These are phyloP conservation scores for Pistacia vera DNA, from an alignment of 345 rosid genomes.

Conservation along the genomic window DNA sequence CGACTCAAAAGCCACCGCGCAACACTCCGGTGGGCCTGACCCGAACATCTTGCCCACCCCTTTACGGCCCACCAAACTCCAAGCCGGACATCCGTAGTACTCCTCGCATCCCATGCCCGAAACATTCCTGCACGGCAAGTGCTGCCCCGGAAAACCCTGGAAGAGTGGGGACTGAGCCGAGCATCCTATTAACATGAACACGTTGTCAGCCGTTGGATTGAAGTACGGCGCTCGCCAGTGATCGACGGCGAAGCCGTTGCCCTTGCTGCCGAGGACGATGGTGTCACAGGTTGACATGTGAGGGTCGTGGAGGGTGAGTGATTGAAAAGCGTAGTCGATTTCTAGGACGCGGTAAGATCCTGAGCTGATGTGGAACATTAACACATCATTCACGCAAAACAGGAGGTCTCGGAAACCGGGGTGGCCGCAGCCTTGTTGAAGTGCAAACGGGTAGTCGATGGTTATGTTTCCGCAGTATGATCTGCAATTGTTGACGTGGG, in stretches of 20 bases:
- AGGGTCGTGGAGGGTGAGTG: constrained; percentile 81
- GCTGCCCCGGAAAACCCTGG: constrained; percentile 83
- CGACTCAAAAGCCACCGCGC: constrained; percentile 70
- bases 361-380: constrained; percentile 86
- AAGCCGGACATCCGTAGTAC: constrained; percentile 72
- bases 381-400: constrained; percentile 77
- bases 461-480: constrained; percentile 88
- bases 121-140: constrained; percentile 79
- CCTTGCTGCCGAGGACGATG: constrained; percentile 68
- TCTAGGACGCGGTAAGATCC: constrained; percentile 84
- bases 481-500: constrained; percentile 43
- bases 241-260: constrained; percentile 84
- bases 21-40: constrained; percentile 81
- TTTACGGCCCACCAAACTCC: constrained; percentile 57
- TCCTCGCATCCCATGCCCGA: constrained; percentile 96
- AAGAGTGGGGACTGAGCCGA: constrained; percentile 77
- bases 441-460: constrained; percentile 74
- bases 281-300: constrained; percentile 77
- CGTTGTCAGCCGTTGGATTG: constrained; percentile 69
- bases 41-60: constrained; percentile 33
- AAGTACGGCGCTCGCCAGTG: constrained; percentile 77
- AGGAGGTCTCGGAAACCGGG: constrained; percentile 82
- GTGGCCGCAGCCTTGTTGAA: constrained; percentile 83
- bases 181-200: constrained; percentile 87
- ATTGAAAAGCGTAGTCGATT: constrained; percentile 77